Conservation (phyloP, 1,284 basidiomycete genomes). For the Moniliella sp. region DNA sequence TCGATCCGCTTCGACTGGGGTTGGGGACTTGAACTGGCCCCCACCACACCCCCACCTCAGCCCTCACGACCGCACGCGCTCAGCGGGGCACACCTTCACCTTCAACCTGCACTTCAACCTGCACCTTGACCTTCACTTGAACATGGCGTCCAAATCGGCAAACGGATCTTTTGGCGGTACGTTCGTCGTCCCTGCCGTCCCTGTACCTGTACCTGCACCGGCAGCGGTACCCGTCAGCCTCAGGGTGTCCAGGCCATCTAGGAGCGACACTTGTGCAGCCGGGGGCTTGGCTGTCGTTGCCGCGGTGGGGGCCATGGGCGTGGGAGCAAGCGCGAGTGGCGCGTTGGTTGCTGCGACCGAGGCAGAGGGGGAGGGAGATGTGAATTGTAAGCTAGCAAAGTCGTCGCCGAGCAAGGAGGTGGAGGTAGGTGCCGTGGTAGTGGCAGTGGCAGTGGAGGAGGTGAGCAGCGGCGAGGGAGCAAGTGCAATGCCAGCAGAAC, state of each 20-base stretch:
- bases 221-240: not conserved
- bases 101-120: not conserved
- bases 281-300: too few species aligned
- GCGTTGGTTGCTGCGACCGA: not conserved
- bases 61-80: too few species aligned
- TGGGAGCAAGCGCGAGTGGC: not conserved
- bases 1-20: too few species aligned
- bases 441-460: too few species aligned
- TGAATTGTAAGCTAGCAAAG: constrained; percentile 23
- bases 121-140: constrained; percentile 7
- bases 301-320: not conserved
- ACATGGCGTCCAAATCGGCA: constrained; percentile 20
- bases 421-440: not conserved
- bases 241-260: too few species aligned
- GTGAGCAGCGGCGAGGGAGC: too few species aligned
- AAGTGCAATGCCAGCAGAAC: too few species aligned
- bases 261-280: too few species aligned
- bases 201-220: not conserved
- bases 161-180: constrained; percentile 12
- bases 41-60: too few species aligned
- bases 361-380: not conserved
- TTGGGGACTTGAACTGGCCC: too few species aligned
- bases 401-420: constrained; percentile 12
- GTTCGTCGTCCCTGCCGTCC: not conserved
- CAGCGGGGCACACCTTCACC: too few species aligned